Percentiles rank a stretch among this genome's conserved stretches.
These are phyloP conservation scores for Pterocarpus santalinus DNA, from an alignment of 306 rosid species.

Conservation along the genomic window DNA sequence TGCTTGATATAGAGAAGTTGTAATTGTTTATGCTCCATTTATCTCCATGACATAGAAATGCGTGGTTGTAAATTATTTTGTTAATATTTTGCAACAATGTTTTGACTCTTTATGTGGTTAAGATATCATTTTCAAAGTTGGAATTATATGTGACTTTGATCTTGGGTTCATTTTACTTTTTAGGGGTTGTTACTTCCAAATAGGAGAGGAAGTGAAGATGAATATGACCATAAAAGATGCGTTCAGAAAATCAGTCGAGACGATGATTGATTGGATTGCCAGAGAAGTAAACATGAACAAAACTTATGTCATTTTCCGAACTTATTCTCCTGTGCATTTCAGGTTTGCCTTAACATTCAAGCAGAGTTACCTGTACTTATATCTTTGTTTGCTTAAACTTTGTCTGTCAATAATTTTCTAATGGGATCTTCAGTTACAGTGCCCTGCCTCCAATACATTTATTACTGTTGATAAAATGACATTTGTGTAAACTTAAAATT, in stretches of 20 bases:
- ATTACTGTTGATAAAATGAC: background rate
- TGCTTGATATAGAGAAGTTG: background rate
- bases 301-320: constrained; percentile 83
- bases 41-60: constrained; percentile 8
- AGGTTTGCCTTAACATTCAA: constrained; percentile 62
- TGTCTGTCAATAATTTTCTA: constrained; percentile 26
- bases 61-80: background rate
- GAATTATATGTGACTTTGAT: constrained; percentile 40
- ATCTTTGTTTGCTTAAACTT: constrained; percentile 39
- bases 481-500: constrained; percentile 5
- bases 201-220: constrained; percentile 74
- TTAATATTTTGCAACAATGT: constrained; percentile 25
- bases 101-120: constrained; percentile 29
- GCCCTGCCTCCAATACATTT: background rate
- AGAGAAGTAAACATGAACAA: constrained; percentile 71
- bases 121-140: constrained; percentile 6
- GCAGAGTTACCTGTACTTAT: background rate
- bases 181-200: constrained; percentile 92
- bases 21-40: constrained; percentile 5
- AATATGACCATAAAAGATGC: constrained; percentile 76
- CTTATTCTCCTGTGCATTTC: constrained; percentile 92
- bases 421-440: constrained; percentile 8
- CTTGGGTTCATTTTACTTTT: constrained; percentile 44
- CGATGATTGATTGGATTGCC: constrained; percentile 70
- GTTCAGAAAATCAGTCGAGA: constrained; percentile 71